Evolutionary conservation across 345 rosid species (phyloP).

Genomic region (Ceriops tagal): DNA sequence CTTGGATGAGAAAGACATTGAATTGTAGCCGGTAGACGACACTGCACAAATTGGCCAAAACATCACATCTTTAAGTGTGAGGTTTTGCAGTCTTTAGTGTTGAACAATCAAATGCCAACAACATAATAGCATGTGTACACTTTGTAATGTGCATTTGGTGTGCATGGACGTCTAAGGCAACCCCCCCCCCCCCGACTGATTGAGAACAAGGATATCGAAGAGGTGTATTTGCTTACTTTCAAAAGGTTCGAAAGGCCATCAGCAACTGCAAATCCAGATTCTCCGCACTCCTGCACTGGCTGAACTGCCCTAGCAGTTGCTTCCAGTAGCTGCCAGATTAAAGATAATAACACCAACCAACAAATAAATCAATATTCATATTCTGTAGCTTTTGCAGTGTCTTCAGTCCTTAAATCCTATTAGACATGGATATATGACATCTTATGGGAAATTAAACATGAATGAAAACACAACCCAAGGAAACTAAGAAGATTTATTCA

Average conservation of each 20-base stretch:
- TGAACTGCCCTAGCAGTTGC: conserved; percentile 94
- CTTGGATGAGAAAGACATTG: conserved; percentile 89
- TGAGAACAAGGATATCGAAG: background rate
- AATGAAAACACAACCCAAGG: background rate
- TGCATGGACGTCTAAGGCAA: background rate
- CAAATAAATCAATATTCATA: background rate
- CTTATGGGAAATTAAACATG: background rate
- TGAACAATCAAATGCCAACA: background rate
- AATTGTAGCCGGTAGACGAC: conserved; percentile 81
- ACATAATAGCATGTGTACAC: conserved; percentile 2
- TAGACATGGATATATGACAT: background rate
- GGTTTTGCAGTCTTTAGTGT: background rate
- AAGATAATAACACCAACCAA: conserved; percentile 3
- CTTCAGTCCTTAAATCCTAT: no score
- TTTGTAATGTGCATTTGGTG: background rate
- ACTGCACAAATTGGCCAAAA: conserved; percentile 47
- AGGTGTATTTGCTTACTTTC: conserved; percentile 46
- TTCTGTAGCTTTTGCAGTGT: no score
- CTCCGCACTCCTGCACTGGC: conserved; percentile 77
- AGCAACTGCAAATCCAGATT: conserved; percentile 79
- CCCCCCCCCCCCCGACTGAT: background rate
- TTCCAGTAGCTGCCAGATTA: conserved; percentile 69
- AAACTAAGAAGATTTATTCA: conserved; percentile 1
- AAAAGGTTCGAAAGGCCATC: conserved; percentile 87
- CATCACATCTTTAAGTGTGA: conserved; percentile 9